Conservation (phyloP, 805 yeast genomes). For the Lipomyces sp. region DNA sequence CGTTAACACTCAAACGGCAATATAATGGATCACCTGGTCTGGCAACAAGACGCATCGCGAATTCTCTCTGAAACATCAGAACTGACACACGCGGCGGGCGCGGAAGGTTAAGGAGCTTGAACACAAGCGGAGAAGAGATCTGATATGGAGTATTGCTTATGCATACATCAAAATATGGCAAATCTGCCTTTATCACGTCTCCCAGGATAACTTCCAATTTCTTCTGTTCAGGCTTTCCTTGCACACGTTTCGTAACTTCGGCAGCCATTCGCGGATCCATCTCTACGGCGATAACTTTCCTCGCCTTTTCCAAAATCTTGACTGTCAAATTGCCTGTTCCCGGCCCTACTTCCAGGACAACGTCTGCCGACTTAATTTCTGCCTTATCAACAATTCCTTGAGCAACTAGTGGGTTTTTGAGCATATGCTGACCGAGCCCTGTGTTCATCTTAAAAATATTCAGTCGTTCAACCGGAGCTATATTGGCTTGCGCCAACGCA, state of each 20-base stretch:
- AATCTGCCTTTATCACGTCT: slow-evolving; percentile 92
- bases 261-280: slow-evolving; percentile 99
- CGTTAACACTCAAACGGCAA: slow-evolving; percentile 93
- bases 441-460: slow-evolving; percentile 90
- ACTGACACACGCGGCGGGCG: slow-evolving; percentile 93
- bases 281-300: slow-evolving; percentile 94
- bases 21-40: slow-evolving; percentile 95
- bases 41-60: slow-evolving; percentile 89
- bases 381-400: slow-evolving; percentile 99
- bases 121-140: slow-evolving; percentile 94
- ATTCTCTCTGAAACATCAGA: slow-evolving; percentile 97
- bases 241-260: slow-evolving; percentile 94
- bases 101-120: slow-evolving; percentile 87
- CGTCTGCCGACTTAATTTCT: slow-evolving; percentile 86
- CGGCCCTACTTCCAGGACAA: slow-evolving; percentile 95
- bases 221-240: slow-evolving; percentile 92
- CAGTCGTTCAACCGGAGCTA: slow-evolving; percentile 18
- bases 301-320: slow-evolving; percentile 86
- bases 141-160: slow-evolving; percentile 98
- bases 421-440: slow-evolving; percentile 93
- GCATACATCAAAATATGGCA: slow-evolving; percentile 94
- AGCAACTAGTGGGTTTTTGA: slow-evolving; percentile 94
- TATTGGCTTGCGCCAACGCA: slow-evolving; percentile 58
- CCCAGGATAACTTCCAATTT: slow-evolving; percentile 91
- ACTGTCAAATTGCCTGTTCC: slow-evolving; percentile 99